phyloP scores from a whole-genome alignment of 495 filamentous ascomycete species.

The Parathielavia hyrcaniae region DNA sequence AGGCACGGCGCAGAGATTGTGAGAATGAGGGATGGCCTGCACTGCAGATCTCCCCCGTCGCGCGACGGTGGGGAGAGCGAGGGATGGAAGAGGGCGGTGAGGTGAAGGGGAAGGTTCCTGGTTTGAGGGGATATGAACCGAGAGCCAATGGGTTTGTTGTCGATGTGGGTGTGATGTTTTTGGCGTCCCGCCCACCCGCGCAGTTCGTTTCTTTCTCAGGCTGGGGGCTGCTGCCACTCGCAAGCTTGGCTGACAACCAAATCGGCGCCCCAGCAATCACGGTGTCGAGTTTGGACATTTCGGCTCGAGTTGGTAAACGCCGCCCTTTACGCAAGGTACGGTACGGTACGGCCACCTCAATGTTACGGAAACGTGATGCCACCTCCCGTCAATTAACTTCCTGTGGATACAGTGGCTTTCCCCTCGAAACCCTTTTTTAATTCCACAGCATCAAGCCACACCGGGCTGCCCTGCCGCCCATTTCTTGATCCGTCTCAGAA shows the following conservation, averaged over 20 bases:
- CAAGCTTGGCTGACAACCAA: too few relatives aligned
- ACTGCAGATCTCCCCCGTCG: conserved; percentile 13
- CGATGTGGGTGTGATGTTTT: conserved; percentile 1
- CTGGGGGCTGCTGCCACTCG: neutral
- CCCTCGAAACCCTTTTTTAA: conserved; percentile 16
- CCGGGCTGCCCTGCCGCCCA: neutral
- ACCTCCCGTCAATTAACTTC: neutral
- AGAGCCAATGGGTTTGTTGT: conserved; percentile 16
- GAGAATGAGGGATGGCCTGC: neutral
- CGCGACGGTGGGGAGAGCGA: conserved; percentile 1
- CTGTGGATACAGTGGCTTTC: neutral
- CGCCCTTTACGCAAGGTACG: too few relatives aligned
- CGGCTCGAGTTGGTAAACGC: conserved; percentile 1
- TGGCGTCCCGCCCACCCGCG: neutral
- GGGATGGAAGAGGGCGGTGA: conserved; percentile 12
- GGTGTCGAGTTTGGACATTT: conserved; percentile 7
- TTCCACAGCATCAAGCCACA: conserved; percentile 6
- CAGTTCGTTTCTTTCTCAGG: neutral
- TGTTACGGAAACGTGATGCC: neutral
- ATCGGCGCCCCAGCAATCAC: too few relatives aligned
- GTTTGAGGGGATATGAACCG: conserved; percentile 6
- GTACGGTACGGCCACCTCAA: too few relatives aligned
- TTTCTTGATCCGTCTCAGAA: neutral
- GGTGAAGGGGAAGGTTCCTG: neutral
- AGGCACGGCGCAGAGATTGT: conserved; percentile 12